phyloP scores from a whole-genome alignment of 306 rosid species.

The Crataegus laevigata region DNA sequence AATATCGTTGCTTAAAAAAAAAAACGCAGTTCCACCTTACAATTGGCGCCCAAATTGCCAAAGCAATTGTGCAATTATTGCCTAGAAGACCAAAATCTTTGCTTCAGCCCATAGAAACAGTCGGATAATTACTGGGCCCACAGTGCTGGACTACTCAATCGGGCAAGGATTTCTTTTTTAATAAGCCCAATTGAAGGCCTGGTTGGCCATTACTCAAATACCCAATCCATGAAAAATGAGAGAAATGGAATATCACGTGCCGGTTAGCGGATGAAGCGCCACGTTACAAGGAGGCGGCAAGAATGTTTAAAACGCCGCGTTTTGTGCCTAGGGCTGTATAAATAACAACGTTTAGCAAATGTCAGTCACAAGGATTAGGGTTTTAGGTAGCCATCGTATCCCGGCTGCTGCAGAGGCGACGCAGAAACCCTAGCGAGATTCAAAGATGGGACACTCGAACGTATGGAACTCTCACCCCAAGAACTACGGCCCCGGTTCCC shows the following conservation, averaged over 20 bases:
- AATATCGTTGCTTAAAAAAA: too few relatives aligned
- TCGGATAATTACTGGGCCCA: too few relatives aligned
- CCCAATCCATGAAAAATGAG: too few relatives aligned
- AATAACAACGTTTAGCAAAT: neutral
- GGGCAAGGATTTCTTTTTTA: too few relatives aligned
- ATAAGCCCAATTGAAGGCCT: neutral
- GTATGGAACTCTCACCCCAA: conserved; percentile 52
- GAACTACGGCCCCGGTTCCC: conserved; percentile 52
- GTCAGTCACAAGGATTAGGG: neutral
- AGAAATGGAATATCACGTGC: neutral
- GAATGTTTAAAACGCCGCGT: neutral
- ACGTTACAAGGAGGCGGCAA: neutral
- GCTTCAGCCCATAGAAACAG: too few relatives aligned
- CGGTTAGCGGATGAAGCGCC: neutral
- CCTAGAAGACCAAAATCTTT: too few relatives aligned
- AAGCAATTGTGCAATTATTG: too few relatives aligned
- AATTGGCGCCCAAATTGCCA: too few relatives aligned
- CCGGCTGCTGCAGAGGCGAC: neutral
- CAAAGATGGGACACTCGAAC: conserved; percentile 43
- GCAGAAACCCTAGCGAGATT: neutral
- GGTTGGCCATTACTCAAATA: neutral
- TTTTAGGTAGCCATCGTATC: neutral
- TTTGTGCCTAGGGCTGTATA: neutral
- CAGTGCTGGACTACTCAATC: too few relatives aligned
- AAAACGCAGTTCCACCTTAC: too few relatives aligned